A percentile compares a stretch with the other conserved stretches of the same genome.
Evolutionary conservation across 202 grass and related monocot species (phyloP).

Genomic region (Digitaria exilis): DNA sequence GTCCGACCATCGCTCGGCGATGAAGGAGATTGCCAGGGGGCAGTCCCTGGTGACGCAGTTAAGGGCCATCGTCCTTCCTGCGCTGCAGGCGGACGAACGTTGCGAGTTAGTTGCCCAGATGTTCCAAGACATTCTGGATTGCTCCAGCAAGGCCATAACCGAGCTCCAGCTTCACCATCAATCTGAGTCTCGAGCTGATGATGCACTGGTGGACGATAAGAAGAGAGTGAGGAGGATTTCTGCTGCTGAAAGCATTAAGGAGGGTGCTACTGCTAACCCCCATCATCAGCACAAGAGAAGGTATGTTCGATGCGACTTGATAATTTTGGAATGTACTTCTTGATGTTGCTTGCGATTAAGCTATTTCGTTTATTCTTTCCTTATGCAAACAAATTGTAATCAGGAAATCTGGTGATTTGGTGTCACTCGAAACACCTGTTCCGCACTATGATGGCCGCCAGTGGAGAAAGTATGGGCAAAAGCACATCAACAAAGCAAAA

Average conservation of each 20-base stretch:
- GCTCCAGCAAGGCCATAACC: conserved; percentile 40
- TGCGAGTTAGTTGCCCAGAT: conserved; percentile 32
- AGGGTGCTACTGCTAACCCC: background rate
- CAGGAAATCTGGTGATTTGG: conserved; percentile 33
- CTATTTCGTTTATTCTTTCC: background rate
- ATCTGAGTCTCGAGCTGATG: no score
- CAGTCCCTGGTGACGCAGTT: conserved; percentile 52
- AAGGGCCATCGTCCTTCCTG: conserved; percentile 46
- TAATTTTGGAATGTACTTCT: background rate
- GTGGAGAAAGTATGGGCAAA: conserved; percentile 83
- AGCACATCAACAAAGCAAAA: conserved; percentile 51
- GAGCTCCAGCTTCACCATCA: conserved; percentile 16
- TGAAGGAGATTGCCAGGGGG: conserved; percentile 38
- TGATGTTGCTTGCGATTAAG: background rate
- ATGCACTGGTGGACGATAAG: conserved; percentile 30
- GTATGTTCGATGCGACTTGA: background rate
- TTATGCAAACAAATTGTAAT: background rate
- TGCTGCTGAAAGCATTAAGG: background rate
- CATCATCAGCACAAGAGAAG: conserved; percentile 41
- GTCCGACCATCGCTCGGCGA: background rate
- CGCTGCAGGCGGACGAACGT: conserved; percentile 13
- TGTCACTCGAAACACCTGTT: conserved; percentile 44
- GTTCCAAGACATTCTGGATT: conserved; percentile 41
- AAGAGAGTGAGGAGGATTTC: conserved; percentile 16
- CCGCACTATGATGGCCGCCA: conserved; percentile 59